Evolutionary conservation across 2,329 filamentous ascomycete genomes (phyloP).

Genomic region (Trichocomaceae sp.): DNA sequence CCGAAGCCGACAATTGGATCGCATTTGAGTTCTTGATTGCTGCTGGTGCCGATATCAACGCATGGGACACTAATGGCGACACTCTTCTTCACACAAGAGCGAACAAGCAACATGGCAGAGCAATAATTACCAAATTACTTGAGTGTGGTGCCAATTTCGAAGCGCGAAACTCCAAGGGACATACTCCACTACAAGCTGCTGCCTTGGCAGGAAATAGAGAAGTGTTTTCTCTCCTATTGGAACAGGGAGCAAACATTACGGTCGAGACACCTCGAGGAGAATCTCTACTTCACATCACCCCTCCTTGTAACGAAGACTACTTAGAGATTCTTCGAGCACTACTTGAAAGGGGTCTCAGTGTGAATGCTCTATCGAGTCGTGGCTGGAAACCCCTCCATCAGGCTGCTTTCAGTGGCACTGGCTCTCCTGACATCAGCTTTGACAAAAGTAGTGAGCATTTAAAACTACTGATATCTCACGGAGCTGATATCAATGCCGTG

Average conservation of each 20-base stretch:
- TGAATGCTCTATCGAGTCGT: conserved; percentile 15
- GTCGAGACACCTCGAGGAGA: conserved; percentile 24
- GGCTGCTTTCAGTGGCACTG: conserved; percentile 17
- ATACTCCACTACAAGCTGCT: conserved; percentile 26
- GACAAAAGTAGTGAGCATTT: conserved; percentile 22
- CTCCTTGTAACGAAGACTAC: conserved; percentile 18
- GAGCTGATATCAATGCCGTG: conserved; percentile 21
- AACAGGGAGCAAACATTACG: conserved; percentile 18
- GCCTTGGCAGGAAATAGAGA: conserved; percentile 22
- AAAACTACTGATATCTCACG: conserved; percentile 18
- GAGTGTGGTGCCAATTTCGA: conserved; percentile 25
- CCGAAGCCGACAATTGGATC: conserved; percentile 21
- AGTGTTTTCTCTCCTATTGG: conserved; percentile 22
- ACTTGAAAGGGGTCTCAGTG: conserved; percentile 15
- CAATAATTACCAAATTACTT: conserved; percentile 21
- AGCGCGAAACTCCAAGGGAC: conserved; percentile 22
- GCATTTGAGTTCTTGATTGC: conserved; percentile 26
- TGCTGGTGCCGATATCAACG: conserved; percentile 27
- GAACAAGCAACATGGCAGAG: conserved; percentile 8
- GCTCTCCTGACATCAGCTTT: conserved; percentile 15
- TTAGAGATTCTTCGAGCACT: conserved; percentile 22
- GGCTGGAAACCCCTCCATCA: conserved; percentile 25
- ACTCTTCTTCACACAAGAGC: conserved; percentile 25
- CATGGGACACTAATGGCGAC: conserved; percentile 24
- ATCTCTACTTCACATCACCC: conserved; percentile 25